Base-by-base conservation (phyloP, 1,284 basidiomycete genomes). In the Mixia osmundae region DNA sequence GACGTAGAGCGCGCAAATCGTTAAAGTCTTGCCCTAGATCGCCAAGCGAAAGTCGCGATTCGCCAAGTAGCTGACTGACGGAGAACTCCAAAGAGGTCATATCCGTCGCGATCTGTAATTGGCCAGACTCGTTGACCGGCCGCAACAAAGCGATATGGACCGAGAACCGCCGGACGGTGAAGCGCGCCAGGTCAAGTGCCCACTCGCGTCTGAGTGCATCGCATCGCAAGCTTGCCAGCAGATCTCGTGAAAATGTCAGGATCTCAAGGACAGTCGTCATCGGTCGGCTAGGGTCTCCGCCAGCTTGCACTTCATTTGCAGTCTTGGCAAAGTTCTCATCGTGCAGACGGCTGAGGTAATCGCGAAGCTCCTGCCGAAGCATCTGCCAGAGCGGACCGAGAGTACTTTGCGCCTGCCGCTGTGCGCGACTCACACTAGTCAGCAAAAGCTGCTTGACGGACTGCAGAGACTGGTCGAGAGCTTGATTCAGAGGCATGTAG, bases 31-130 rank as follows among this genome's bases (percentile, higher is more conserved):
- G 48, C 11, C 50, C 50, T 32, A 50, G 42, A 4, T 38, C 39
- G 9, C 29, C 32, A 9, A 49, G 32, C 11, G 31, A 34, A n/a
- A 49, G 36, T 9, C 44, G 46, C 30, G 50, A 43, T 6, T 43
- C 38, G 2, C 43, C 40, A 1, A 53, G 35, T 15, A 55, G 44
- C 39, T 54, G 51, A 9, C 45, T 44, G 10, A 56, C 34, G 5
- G 75, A 71, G 54, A 94, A 89, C 58, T 95, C 89, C 36, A 95
- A 65, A 54, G 85, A 78, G 1, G 87, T 77, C 80, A 91, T 87
- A 54, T 95, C 87, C 36, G 72, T 76, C 37, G 82, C 80, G 41
- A 95, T 63, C 56, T 85, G 79, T 24, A 95, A 64, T 52, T 87
- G 87, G 2, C 82, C 78, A 41, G 67, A 68, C 59, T 95, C 87